Percentiles rank a stretch among this genome's conserved stretches.
These are phyloP conservation scores for Aspergillus brasiliensis DNA, from an alignment of 2,329 filamentous ascomycete genomes.

Conservation along the genomic window DNA sequence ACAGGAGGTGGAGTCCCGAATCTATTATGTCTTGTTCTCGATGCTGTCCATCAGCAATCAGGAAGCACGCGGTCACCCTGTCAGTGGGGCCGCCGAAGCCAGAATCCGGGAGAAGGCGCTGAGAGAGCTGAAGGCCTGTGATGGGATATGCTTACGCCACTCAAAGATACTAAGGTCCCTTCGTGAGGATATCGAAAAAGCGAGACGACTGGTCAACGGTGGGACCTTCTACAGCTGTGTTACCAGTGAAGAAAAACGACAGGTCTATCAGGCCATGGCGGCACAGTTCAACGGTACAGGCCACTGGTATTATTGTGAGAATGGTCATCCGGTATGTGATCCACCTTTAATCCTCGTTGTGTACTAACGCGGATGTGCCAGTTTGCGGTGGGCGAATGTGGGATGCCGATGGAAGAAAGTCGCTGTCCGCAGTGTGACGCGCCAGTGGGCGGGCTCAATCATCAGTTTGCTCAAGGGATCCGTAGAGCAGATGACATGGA, in stretches of 20 bases:
- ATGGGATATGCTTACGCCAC: not conserved
- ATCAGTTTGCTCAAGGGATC: slow-evolving; percentile 7
- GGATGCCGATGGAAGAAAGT: slow-evolving; percentile 33
- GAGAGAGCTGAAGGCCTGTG: not conserved
- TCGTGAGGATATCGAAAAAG: slow-evolving; percentile 1
- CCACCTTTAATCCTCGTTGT: not conserved
- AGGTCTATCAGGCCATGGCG: slow-evolving; percentile 15
- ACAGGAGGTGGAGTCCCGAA: slow-evolving; percentile 6
- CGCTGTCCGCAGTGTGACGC: slow-evolving; percentile 31
- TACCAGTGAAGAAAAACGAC: slow-evolving; percentile 5
- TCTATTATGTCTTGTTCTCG: slow-evolving; percentile 9
- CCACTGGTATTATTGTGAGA: slow-evolving; percentile 18
- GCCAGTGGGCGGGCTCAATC: slow-evolving; percentile 25
- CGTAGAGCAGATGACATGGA: slow-evolving; percentile 5
- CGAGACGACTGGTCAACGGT: slow-evolving; percentile 4
- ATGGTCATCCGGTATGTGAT: slow-evolving; percentile 13
- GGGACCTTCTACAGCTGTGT: slow-evolving; percentile 12
- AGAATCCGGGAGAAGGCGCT: not conserved
- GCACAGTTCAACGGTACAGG: slow-evolving; percentile 12
- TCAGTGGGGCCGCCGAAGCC: not conserved
- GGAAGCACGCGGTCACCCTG: not conserved
- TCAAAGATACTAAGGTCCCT: not conserved
- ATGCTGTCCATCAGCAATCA: slow-evolving; percentile 2
- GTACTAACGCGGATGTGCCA: slow-evolving; percentile 1
- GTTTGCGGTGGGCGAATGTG: slow-evolving; percentile 35